A percentile compares a stretch with the other conserved stretches of the same genome.
Conservation (phyloP, 306 rosid species). For the Cucumis hystrix region DNA sequence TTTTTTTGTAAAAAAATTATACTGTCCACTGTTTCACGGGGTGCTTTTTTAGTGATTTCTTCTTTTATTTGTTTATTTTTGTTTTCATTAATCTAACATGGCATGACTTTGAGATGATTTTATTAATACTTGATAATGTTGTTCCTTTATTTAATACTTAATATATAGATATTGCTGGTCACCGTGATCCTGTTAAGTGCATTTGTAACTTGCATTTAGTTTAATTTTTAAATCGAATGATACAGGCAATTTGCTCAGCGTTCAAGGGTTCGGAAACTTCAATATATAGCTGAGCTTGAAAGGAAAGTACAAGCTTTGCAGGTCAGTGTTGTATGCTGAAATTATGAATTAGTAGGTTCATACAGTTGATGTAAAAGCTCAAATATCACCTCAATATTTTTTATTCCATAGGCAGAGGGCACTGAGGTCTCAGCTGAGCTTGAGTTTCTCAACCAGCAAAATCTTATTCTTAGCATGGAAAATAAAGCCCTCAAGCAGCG, state of each 20-base stretch:
- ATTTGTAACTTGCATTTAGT: not conserved
- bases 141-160: not conserved
- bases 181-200: slow-evolving; percentile 2
- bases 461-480: slow-evolving; percentile 86
- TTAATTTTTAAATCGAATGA: not conserved
- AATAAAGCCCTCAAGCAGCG: slow-evolving; percentile 98
- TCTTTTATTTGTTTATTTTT: no score
- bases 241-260: slow-evolving; percentile 99
- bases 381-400: slow-evolving; percentile 14
- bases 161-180: no score
- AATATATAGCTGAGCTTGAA: slow-evolving; percentile 96
- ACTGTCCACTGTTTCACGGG: not conserved
- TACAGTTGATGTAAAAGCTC: slow-evolving; percentile 7
- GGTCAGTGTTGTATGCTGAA: slow-evolving; percentile 37
- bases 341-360: not conserved
- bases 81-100: not conserved
- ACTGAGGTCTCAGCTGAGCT: slow-evolving; percentile 88
- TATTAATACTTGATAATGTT: not conserved
- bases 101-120: not conserved
- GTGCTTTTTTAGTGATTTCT: not conserved
- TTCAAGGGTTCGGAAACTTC: slow-evolving; percentile 94
- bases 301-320: slow-evolving; percentile 91
- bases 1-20: not conserved
- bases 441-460: slow-evolving; percentile 91
- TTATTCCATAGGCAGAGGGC: slow-evolving; percentile 67